These are phyloP conservation scores for Tubosaeta sp. DNA, from an alignment of 768 basidiomycete species.

Conservation along the genomic window DNA sequence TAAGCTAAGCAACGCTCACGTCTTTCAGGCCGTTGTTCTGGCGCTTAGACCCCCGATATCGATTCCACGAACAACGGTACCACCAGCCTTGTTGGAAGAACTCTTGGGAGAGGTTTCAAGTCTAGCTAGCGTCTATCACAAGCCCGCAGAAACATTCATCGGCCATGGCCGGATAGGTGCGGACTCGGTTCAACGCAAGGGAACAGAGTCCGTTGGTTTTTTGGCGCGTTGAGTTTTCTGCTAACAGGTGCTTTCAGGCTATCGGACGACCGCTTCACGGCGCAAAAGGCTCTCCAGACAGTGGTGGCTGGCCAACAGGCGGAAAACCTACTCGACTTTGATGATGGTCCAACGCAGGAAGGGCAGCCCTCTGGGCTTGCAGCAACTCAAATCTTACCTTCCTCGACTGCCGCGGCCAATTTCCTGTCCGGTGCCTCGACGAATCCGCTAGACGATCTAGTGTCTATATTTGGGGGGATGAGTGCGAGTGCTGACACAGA, in stretches of 20 bases:
- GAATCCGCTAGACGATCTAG: slow-evolving; percentile 90
- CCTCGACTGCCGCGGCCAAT: slow-evolving; percentile 70
- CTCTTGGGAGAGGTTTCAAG: slow-evolving; percentile 85
- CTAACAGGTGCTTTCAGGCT: slow-evolving; percentile 33
- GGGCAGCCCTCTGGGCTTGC: slow-evolving; percentile 68
- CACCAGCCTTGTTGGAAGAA: slow-evolving; percentile 85
- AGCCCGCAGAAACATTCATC: slow-evolving; percentile 93
- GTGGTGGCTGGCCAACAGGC: slow-evolving; percentile 89
- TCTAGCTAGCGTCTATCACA: slow-evolving; percentile 95
- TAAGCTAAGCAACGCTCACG: neutral
- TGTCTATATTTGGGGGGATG: slow-evolving; percentile 80
- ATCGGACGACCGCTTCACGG: slow-evolving; percentile 66
- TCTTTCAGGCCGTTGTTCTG: slow-evolving; percentile 73
- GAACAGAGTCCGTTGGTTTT: slow-evolving; percentile 46
- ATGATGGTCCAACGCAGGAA: slow-evolving; percentile 59
- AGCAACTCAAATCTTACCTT: slow-evolving; percentile 67
- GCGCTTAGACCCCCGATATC: slow-evolving; percentile 92
- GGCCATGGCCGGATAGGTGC: slow-evolving; percentile 87
- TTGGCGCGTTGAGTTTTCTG: neutral
- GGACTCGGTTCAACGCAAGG: slow-evolving; percentile 67
- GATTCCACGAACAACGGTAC: slow-evolving; percentile 85
- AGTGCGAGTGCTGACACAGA: slow-evolving; percentile 24
- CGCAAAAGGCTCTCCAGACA: slow-evolving; percentile 86
- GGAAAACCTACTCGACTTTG: slow-evolving; percentile 94
- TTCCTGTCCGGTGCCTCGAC: slow-evolving; percentile 74